A percentile compares a stretch with the other conserved stretches of the same genome.
phyloP scores from a whole-genome alignment of 2,329 filamentous ascomycete species.

The Neofusicoccum kwambonambiense region DNA sequence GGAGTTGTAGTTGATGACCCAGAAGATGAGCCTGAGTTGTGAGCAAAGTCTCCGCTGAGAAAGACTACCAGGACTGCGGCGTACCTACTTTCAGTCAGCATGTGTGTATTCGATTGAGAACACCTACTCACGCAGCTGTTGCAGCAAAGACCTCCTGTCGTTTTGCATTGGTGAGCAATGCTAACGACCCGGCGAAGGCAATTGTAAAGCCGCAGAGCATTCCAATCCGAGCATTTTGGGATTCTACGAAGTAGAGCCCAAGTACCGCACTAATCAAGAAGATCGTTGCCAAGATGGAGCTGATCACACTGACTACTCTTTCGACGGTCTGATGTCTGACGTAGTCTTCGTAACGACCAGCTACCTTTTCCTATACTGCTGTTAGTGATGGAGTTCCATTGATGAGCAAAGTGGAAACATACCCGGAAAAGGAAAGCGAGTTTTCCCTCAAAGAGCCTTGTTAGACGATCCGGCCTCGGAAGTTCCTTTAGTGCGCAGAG shows the following conservation, averaged over 20 bases:
- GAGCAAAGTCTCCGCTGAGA: constrained; percentile 21
- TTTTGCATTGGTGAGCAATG: constrained; percentile 17
- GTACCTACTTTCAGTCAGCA: constrained; percentile 15
- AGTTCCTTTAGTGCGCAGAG: background rate
- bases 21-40: background rate
- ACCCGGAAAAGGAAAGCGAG: constrained; percentile 2
- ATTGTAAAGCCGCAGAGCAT: constrained; percentile 19
- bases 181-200: constrained; percentile 18
- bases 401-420: background rate
- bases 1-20: background rate
- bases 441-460: constrained; percentile 2
- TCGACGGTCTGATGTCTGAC: background rate
- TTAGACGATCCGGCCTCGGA: background rate
- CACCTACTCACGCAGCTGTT: constrained; percentile 19
- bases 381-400: no score
- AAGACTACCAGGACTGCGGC: constrained; percentile 24
- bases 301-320: background rate
- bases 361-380: background rate
- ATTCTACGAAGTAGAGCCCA: constrained; percentile 22
- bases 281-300: constrained; percentile 13
- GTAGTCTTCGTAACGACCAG: background rate
- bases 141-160: constrained; percentile 22
- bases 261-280: constrained; percentile 21
- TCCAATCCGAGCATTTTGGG: constrained; percentile 18
- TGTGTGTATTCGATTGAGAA: accelerated